phyloP scores from a whole-genome alignment of 768 basidiomycete genomes.

The Suillus plorans region DNA sequence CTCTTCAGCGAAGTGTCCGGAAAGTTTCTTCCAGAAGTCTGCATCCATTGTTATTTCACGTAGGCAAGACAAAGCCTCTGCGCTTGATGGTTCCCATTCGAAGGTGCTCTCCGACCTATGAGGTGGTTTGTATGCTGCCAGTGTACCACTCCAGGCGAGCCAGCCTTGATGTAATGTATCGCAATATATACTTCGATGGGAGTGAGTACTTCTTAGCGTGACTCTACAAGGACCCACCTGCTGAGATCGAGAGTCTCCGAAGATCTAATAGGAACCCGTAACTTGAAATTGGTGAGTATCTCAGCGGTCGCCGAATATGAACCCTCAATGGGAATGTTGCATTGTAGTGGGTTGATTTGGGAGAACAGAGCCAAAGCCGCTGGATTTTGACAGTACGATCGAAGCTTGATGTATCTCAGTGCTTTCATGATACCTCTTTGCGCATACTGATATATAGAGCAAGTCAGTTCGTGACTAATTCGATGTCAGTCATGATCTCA shows the following conservation, averaged over 20 bases:
- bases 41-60: slow-evolving; percentile 45
- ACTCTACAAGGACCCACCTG: neutral
- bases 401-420: slow-evolving; percentile 76
- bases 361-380: slow-evolving; percentile 60
- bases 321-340: slow-evolving; percentile 46
- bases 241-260: neutral
- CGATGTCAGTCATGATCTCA: slow-evolving; percentile 29
- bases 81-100: slow-evolving; percentile 57
- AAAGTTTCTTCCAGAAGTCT: slow-evolving; percentile 67
- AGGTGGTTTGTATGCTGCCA: slow-evolving; percentile 49
- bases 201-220: neutral
- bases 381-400: slow-evolving; percentile 59
- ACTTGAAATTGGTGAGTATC: slow-evolving; percentile 55
- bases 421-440: slow-evolving; percentile 78
- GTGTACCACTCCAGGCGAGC: slow-evolving; percentile 57
- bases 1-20: slow-evolving; percentile 75
- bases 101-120: slow-evolving; percentile 49
- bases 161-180: slow-evolving; percentile 66
- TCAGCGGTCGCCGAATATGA: slow-evolving; percentile 52
- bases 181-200: slow-evolving; percentile 42
- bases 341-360: slow-evolving; percentile 67
- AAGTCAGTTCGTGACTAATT: neutral
- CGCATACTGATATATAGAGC: slow-evolving; percentile 48
- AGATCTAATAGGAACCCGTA: slow-evolving; percentile 33
- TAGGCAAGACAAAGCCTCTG: slow-evolving; percentile 49